Conservation (phyloP, 306 rosid species). For the Aeschynomene evenia region DNA sequence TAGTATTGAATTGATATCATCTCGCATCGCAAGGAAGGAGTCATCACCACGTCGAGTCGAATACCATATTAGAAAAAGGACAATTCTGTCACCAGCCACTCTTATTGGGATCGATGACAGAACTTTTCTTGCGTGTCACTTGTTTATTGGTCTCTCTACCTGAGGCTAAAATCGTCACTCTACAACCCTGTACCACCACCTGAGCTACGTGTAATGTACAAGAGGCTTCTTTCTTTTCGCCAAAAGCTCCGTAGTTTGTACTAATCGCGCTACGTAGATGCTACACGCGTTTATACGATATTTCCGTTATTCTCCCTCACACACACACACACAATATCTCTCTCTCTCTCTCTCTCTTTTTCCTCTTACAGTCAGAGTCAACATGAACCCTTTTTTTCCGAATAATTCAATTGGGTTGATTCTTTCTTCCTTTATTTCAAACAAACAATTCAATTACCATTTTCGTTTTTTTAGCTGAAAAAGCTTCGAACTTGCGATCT, state of each 20-base stretch:
- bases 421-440: constrained; percentile 5
- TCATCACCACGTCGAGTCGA: not conserved
- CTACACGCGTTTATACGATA: constrained; percentile 32
- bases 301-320: not conserved
- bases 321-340: not conserved
- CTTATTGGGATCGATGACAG: no score
- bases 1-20: not conserved
- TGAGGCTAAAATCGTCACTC: constrained; percentile 1
- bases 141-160: not conserved
- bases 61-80: no score
- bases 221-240: not conserved
- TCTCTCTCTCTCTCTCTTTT: not conserved
- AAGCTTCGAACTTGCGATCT: not conserved
- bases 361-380: constrained; percentile 26
- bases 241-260: not conserved
- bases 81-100: no score
- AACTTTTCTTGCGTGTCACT: not conserved
- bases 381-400: not conserved
- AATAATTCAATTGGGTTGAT: not conserved
- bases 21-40: no score
- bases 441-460: not conserved
- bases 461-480: not conserved
- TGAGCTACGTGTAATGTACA: not conserved
- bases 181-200: not conserved
- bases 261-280: not conserved